A percentile compares a stretch with the other conserved stretches of the same genome.
Evolutionary conservation across 352 stramenopile genomes (phyloP).

Genomic region (Globisporangium perplexum): DNA sequence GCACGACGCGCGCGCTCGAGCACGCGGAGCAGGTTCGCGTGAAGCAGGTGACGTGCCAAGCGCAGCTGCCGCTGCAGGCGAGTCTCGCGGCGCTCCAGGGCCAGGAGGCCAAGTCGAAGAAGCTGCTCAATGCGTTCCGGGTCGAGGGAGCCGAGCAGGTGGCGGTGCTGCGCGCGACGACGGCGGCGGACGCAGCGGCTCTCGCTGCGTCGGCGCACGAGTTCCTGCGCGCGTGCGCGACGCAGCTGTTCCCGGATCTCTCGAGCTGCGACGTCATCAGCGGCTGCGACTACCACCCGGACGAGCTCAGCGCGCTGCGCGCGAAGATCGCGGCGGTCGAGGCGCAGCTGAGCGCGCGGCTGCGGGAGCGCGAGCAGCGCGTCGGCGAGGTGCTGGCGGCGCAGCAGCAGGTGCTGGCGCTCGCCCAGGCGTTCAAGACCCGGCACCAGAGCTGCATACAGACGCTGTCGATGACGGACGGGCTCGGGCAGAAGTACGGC

Average conservation of each 20-base stretch:
- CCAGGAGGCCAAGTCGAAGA: slow-evolving; percentile 78
- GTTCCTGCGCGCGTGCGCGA: slow-evolving; percentile 41
- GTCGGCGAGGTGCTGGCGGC: slow-evolving; percentile 30
- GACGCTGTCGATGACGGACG: slow-evolving; percentile 83
- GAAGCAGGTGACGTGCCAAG: slow-evolving; percentile 45
- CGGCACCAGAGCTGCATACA: slow-evolving; percentile 71
- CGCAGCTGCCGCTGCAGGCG: slow-evolving; percentile 60
- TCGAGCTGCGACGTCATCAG: slow-evolving; percentile 52
- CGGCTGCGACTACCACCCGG: slow-evolving; percentile 81
- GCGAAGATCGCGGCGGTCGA: slow-evolving; percentile 34
- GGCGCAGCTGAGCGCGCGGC: slow-evolving; percentile 24
- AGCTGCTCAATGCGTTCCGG: slow-evolving; percentile 42
- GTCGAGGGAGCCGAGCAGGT: slow-evolving; percentile 24
- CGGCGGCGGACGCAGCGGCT: slow-evolving; percentile 20
- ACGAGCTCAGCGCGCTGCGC: slow-evolving; percentile 54
- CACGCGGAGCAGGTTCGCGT: slow-evolving; percentile 32
- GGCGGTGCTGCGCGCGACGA: slow-evolving; percentile 18
- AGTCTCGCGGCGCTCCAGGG: slow-evolving; percentile 83
- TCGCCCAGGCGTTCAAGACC: slow-evolving; percentile 50
- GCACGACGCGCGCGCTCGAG: slow-evolving; percentile 17
- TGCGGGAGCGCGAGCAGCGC: slow-evolving; percentile 26
- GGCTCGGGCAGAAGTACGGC: slow-evolving; percentile 87
- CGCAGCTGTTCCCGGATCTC: slow-evolving; percentile 59
- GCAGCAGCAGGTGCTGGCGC: slow-evolving; percentile 24
- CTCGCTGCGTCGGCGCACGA: slow-evolving; percentile 41